A percentile compares a stretch with the other conserved stretches of the same genome.
These are phyloP conservation scores for Ramularia endophylla DNA, from an alignment of 2,329 filamentous ascomycete genomes.

Conservation along the genomic window DNA sequence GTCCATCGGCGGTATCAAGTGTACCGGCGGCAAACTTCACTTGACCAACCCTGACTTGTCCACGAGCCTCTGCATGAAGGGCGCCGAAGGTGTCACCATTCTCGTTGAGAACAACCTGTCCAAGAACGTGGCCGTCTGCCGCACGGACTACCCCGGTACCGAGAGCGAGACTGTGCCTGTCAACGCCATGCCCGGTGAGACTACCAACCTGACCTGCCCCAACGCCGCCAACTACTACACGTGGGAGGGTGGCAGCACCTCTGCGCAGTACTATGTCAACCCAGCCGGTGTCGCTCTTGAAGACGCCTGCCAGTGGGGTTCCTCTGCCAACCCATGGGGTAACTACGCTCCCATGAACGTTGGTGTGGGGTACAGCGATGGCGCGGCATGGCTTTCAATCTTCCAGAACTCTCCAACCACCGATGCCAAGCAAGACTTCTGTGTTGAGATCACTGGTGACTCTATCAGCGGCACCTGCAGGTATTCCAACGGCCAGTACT, in stretches of 20 bases:
- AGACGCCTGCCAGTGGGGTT: constrained; percentile 72
- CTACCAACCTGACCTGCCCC: constrained; percentile 67
- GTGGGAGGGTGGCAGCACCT: constrained; percentile 69
- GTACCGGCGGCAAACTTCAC: constrained; percentile 70
- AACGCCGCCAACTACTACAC: constrained; percentile 66
- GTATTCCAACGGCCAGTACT: constrained; percentile 60
- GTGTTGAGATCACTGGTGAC: constrained; percentile 69
- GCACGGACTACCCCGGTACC: constrained; percentile 91
- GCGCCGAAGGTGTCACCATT: constrained; percentile 59
- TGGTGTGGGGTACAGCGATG: constrained; percentile 67
- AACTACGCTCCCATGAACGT: constrained; percentile 88
- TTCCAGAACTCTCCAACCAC: constrained; percentile 79
- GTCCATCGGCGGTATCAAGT: constrained; percentile 83
- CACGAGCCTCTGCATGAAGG: constrained; percentile 67
- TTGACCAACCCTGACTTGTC: constrained; percentile 63
- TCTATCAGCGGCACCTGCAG: constrained; percentile 55
- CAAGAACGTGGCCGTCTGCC: constrained; percentile 68
- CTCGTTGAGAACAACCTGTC: constrained; percentile 68
- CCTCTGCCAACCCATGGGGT: constrained; percentile 53
- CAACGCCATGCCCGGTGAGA: constrained; percentile 52
- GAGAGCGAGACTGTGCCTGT: constrained; percentile 83
- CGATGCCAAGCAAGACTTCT: constrained; percentile 64
- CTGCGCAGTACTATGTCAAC: constrained; percentile 97
- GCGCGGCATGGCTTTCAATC: constrained; percentile 72
- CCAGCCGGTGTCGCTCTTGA: constrained; percentile 61